A percentile compares a stretch with the other conserved stretches of the same genome.
phyloP scores from a whole-genome alignment of 495 filamentous ascomycete species.

The Penicillium silybi region DNA sequence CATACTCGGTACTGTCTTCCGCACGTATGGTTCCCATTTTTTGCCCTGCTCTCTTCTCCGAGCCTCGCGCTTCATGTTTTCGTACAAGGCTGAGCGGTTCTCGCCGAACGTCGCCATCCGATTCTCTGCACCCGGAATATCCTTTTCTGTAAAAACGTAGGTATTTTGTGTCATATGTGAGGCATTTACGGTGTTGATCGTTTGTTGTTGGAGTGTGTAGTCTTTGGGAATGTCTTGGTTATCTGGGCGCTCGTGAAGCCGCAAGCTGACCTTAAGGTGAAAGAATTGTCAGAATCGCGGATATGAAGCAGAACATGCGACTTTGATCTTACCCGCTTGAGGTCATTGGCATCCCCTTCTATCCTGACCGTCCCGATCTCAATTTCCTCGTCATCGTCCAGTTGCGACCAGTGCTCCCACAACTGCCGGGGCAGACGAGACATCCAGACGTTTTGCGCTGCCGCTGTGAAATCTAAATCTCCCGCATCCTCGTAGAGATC shows the following conservation, averaged over 20 bases:
- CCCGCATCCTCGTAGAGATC: slow-evolving; percentile 85
- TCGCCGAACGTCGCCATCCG: slow-evolving; percentile 43
- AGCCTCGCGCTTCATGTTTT: slow-evolving; percentile 44
- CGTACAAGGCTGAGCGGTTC: slow-evolving; percentile 43
- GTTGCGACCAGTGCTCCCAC: slow-evolving; percentile 62
- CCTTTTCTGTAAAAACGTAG: slow-evolving; percentile 51
- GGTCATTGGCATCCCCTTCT: slow-evolving; percentile 49
- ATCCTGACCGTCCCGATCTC: slow-evolving; percentile 75
- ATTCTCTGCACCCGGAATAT: slow-evolving; percentile 34
- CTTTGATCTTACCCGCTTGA: slow-evolving; percentile 41
- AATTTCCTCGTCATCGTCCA: slow-evolving; percentile 59
- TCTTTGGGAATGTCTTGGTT: slow-evolving; percentile 73
- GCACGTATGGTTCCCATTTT: slow-evolving; percentile 63
- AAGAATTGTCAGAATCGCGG: not conserved
- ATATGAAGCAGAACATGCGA: not conserved
- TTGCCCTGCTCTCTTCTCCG: slow-evolving; percentile 52
- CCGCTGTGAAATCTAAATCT: slow-evolving; percentile 71
- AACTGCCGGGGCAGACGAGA: slow-evolving; percentile 73
- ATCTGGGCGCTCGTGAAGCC: slow-evolving; percentile 49
- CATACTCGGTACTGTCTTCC: slow-evolving; percentile 79
- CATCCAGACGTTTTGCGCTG: slow-evolving; percentile 60
- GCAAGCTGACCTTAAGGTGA: slow-evolving; percentile 44
- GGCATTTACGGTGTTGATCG: slow-evolving; percentile 41
- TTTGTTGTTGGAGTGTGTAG: slow-evolving; percentile 69
- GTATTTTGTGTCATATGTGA: slow-evolving; percentile 60